These are phyloP conservation scores for Nicotiana sylvestris DNA, from an alignment of 257 asterid species.

Conservation along the genomic window DNA sequence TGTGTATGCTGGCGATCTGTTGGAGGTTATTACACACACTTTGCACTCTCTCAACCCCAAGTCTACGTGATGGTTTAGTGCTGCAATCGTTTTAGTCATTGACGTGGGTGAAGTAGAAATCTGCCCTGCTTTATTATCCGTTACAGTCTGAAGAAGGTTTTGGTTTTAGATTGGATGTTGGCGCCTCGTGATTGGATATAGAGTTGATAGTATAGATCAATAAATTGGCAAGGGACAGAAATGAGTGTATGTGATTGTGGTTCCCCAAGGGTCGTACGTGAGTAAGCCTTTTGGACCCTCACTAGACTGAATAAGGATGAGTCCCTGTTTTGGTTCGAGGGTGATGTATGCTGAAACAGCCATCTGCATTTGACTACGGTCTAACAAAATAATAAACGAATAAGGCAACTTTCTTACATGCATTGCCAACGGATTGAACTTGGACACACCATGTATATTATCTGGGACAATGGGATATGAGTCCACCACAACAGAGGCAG, in stretches of 20 bases:
- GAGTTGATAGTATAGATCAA: not conserved
- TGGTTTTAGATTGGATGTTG: not conserved
- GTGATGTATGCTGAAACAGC: conserved; percentile 1
- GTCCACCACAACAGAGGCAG: not conserved
- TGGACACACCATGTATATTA: not conserved
- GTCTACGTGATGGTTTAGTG: not conserved
- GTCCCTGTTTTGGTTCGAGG: not conserved
- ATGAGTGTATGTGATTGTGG: not conserved
- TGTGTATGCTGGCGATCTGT: not conserved
- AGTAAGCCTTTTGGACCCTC: not conserved
- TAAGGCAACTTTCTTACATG: conserved; percentile 9
- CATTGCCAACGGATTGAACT: not conserved
- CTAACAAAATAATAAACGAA: not conserved
- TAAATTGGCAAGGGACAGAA: not conserved
- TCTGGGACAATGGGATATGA: not conserved
- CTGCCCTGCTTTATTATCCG: not conserved
- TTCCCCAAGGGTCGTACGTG: not conserved
- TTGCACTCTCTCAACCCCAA: not conserved
- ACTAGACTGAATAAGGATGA: not conserved
- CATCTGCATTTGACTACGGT: conserved; percentile 1
- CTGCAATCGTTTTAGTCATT: not conserved
- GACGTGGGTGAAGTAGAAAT: not conserved
- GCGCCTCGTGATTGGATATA: not conserved
- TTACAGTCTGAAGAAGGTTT: not conserved
- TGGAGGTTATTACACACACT: not conserved